Percentiles rank a stretch among this genome's conserved stretches.
Evolutionary conservation across 2,329 filamentous ascomycete genomes (phyloP).

Genomic region (Diaporthe sp.): DNA sequence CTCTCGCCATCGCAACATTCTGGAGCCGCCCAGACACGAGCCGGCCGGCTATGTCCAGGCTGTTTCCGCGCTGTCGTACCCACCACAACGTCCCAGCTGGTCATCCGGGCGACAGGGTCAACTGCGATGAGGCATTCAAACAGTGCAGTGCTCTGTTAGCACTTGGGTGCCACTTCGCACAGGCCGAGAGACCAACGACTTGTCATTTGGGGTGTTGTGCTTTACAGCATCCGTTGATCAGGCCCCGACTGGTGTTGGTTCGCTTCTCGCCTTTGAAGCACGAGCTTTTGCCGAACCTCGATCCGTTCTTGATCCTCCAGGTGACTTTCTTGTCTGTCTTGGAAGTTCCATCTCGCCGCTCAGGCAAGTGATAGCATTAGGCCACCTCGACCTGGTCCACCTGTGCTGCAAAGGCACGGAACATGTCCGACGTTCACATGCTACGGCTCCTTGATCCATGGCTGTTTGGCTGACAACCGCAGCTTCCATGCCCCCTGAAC

Average conservation of each 20-base stretch:
- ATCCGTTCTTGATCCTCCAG: not conserved
- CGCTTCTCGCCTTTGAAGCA: not conserved
- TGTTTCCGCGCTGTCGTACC: slow-evolving; percentile 20
- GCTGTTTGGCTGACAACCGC: not conserved
- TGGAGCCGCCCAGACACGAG: not conserved
- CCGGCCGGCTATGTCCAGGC: not conserved
- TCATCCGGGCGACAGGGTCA: not conserved
- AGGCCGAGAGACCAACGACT: not conserved
- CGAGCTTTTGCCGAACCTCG: not conserved
- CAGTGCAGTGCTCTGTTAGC: too few relatives aligned
- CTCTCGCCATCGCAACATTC: not conserved
- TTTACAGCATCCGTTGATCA: not conserved
- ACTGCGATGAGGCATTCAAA: not conserved
- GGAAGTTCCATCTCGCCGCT: not conserved
- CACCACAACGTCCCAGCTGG: not conserved
- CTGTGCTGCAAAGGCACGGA: not conserved
- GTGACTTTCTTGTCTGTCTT: not conserved
- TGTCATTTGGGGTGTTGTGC: not conserved
- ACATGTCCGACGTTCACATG: slow-evolving; percentile 19
- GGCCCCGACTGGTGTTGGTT: not conserved
- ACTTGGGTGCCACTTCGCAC: not conserved
- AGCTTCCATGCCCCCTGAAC: not conserved
- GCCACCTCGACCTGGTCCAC: not conserved
- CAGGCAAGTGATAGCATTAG: slow-evolving; percentile 1
- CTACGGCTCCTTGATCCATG: not conserved